phyloP scores from a whole-genome alignment of 495 filamentous ascomycete species.

The Talaromyces liani region DNA sequence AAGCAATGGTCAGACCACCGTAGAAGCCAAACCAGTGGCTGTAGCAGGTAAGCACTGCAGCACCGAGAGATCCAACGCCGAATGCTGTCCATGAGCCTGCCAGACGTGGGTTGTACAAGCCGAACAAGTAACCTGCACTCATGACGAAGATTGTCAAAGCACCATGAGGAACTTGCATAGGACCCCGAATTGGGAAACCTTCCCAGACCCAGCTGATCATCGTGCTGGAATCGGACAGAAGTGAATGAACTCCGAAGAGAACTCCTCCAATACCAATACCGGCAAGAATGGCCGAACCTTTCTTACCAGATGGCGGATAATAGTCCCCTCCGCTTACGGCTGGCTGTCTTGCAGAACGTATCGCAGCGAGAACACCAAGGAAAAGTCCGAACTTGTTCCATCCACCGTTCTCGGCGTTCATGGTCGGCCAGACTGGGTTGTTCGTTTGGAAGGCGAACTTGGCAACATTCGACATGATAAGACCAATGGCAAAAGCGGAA shows the following conservation, averaged over 20 bases:
- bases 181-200: constrained; percentile 86
- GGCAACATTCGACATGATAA: constrained; percentile 76
- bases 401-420: constrained; percentile 83
- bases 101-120: constrained; percentile 63
- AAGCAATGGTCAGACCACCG: constrained; percentile 65
- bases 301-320: constrained; percentile 38
- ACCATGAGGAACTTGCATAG: constrained; percentile 82
- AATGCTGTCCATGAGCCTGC: constrained; percentile 75
- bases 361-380: constrained; percentile 66
- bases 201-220: constrained; percentile 99
- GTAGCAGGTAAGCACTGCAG: constrained; percentile 70
- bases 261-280: constrained; percentile 75
- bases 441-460: constrained; percentile 97
- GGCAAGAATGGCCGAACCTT: constrained; percentile 65
- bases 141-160: constrained; percentile 77
- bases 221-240: constrained; percentile 94
- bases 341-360: constrained; percentile 57
- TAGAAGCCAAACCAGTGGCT: constrained; percentile 87
- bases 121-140: constrained; percentile 72
- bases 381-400: constrained; percentile 80
- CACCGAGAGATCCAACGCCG: constrained; percentile 68
- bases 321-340: constrained; percentile 45
- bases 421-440: constrained; percentile 94
- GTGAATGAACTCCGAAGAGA: constrained; percentile 85
- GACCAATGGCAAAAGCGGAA: constrained; percentile 70